Base-by-base conservation (phyloP, 2,329 filamentous ascomycete species). In the Ceratocystis colombiana region DNA sequence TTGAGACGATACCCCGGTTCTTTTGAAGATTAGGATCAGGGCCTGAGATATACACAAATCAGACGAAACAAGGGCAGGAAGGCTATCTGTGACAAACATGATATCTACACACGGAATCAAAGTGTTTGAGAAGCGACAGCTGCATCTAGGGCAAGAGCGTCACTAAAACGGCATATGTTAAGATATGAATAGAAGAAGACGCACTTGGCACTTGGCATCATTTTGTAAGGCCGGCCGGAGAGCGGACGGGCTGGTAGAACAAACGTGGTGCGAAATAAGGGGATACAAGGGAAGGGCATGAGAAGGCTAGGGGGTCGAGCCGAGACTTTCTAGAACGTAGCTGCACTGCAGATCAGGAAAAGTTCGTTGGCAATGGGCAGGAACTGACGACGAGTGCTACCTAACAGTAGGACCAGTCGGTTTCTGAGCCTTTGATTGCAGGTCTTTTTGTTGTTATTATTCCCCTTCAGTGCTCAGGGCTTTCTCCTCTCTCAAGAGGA, bases 21-120 rank as follows among this genome's bases (percentile, higher is more conserved):
- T 17, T 10, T 22, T n/a, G 28, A 37, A n/a, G 55, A 59, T 37
- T 59, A 59, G 55, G 55, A 59, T 10, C 28, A 59, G 55, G 53
- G 55, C 37, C 17, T 59, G 28, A 59, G 17, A n/a, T 30, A 59
- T 17, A 30, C 25, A 37, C 28, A 59, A 59, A 33, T 59, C 55
- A 59, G 55, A 59, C 28, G 55, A 59, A 59, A 59, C 28, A 33
- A 59, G 55, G 15, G 17, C 48, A 50, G 48, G 22, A 48, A 22
- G 46, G 46, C 46, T n/a, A 10, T 25, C 20, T 53, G 48, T 53
- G 37, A 15, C 37, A 41, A 15, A 41, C 37, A 41, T 4, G 10
- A 41, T 41, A 15, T 41, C 10, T 41, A 28, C 48, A 10, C 22
- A 25, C 22, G 48, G 48, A 28, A 53, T 6, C 22, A 15, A 53